Evolutionary conservation across 2,329 filamentous ascomycete species (phyloP).

Genomic region (Sordariomycetes sp.): DNA sequence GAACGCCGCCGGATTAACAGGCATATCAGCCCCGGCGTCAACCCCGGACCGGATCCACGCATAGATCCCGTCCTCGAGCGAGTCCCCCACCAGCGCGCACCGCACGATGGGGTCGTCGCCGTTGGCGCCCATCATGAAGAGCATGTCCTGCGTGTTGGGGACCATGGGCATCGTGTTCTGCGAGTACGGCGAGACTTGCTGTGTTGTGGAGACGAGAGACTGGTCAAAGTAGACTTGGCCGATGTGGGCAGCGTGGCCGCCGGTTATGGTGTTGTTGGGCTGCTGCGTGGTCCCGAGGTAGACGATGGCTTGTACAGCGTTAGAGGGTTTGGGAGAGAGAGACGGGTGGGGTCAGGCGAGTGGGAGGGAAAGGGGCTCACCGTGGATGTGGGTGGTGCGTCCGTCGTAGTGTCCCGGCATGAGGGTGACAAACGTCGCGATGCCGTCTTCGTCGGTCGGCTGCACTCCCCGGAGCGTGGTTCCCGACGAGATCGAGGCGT

Average conservation of each 20-base stretch:
- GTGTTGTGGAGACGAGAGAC: constrained; percentile 32
- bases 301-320: constrained; percentile 15
- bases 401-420: constrained; percentile 30
- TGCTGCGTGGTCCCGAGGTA: constrained; percentile 21
- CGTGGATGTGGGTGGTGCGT: constrained; percentile 33
- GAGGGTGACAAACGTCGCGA: constrained; percentile 26
- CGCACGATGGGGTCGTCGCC: constrained; percentile 43
- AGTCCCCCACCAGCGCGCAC: constrained; percentile 42
- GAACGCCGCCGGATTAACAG: constrained; percentile 15
- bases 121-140: constrained; percentile 21
- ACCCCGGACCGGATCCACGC: constrained; percentile 41
- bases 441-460: constrained; percentile 23
- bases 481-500: constrained; percentile 15
- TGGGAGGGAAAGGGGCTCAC: constrained; percentile 22
- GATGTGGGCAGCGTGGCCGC: constrained; percentile 32
- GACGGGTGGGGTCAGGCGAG: not conserved
- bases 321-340: not conserved
- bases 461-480: constrained; percentile 23
- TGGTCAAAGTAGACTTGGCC: constrained; percentile 48
- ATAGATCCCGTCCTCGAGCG: constrained; percentile 35
- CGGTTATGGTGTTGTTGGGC: constrained; percentile 31
- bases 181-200: constrained; percentile 27
- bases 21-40: constrained; percentile 14
- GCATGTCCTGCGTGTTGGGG: constrained; percentile 33
- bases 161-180: constrained; percentile 27